Conservation (phyloP, 306 rosid species). For the Astragalus membranaceus region DNA sequence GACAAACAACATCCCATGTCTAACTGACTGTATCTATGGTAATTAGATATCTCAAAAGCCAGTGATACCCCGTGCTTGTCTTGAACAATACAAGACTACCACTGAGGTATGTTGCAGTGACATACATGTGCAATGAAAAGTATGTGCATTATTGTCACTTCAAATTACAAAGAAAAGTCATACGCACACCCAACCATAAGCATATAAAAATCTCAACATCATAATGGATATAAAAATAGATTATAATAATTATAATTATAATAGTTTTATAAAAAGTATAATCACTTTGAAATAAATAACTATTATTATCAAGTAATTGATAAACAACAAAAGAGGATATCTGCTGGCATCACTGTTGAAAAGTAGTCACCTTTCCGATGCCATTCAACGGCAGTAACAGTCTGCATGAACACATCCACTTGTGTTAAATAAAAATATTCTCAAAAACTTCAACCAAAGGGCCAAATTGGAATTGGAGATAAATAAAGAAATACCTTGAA, state of each 20-base stretch:
- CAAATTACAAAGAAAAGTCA: neutral
- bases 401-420: constrained; percentile 44
- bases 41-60: constrained; percentile 8
- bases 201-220: neutral
- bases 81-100: neutral
- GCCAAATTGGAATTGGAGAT: constrained; percentile 7
- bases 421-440: constrained; percentile 5
- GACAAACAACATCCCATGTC: neutral
- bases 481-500: constrained; percentile 56
- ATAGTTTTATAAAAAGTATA: neutral
- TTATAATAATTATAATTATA: neutral
- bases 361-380: constrained; percentile 94
- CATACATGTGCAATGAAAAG: neutral
- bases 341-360: constrained; percentile 87
- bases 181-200: neutral
- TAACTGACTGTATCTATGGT: neutral
- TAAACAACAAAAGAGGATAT: constrained; percentile 44
- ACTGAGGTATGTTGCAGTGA: neutral
- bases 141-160: neutral
- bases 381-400: constrained; percentile 84
- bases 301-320: constrained; percentile 9
- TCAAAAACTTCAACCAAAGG: neutral
- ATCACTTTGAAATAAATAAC: neutral
- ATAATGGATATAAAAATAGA: neutral
- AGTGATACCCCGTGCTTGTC: neutral